These are phyloP conservation scores for Pseudopithomyces maydicus DNA, from an alignment of 2,329 filamentous ascomycete genomes.

Conservation along the genomic window DNA sequence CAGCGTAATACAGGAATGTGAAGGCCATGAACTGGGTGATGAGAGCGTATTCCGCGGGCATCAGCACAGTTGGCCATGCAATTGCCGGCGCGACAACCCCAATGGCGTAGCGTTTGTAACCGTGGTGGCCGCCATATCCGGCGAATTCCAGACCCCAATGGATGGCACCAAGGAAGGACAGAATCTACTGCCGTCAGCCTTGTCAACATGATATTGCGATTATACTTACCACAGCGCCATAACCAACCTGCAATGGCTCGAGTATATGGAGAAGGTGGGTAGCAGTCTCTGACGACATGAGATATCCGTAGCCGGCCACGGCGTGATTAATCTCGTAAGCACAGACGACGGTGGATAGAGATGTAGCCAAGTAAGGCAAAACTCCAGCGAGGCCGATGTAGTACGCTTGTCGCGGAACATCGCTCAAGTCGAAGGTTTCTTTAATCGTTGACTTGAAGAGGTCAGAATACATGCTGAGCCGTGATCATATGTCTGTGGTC, in stretches of 20 bases:
- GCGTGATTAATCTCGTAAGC: constrained; percentile 80
- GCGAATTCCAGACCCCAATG: constrained; percentile 94
- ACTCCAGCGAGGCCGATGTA: constrained; percentile 58
- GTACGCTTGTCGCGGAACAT: constrained; percentile 55
- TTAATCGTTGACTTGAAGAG: constrained; percentile 50
- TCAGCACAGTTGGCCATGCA: constrained; percentile 87
- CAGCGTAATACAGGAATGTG: constrained; percentile 82
- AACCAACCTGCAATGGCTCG: constrained; percentile 88
- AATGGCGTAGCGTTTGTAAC: constrained; percentile 80
- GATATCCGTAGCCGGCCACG: constrained; percentile 63
- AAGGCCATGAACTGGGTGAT: constrained; percentile 87
- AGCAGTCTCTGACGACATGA: constrained; percentile 74
- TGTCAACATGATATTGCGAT: neutral
- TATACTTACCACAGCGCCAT: constrained; percentile 77
- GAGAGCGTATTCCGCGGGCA: constrained; percentile 83
- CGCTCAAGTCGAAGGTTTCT: constrained; percentile 54
- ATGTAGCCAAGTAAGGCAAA: constrained; percentile 76
- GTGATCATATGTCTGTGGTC: neutral
- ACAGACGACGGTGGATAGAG: constrained; percentile 79
- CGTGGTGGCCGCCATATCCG: constrained; percentile 67
- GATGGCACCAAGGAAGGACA: constrained; percentile 91
- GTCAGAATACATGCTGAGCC: constrained; percentile 8
- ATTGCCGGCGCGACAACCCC: constrained; percentile 79
- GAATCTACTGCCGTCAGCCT: constrained; percentile 61
- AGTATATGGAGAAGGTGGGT: constrained; percentile 73